phyloP scores from a whole-genome alignment of 768 basidiomycete species.

The Nidularia pulvinata region DNA sequence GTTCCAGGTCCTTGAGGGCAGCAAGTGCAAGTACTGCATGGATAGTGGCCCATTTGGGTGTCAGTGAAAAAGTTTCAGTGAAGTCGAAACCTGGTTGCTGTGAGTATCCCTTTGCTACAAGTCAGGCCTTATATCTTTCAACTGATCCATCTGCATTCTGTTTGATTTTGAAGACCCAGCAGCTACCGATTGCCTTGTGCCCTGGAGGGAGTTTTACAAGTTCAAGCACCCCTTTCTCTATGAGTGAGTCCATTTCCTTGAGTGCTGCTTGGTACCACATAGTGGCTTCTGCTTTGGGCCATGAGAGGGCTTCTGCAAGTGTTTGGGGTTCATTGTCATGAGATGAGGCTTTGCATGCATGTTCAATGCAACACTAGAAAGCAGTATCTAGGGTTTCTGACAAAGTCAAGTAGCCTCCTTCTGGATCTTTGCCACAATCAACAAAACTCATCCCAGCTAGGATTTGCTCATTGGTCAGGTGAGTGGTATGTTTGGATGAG shows the following conservation, averaged over 20 bases:
- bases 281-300: background rate
- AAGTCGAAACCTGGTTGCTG: background rate
- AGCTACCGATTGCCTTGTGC: background rate
- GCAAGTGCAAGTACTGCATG: constrained; percentile 25
- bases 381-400: background rate
- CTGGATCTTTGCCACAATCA: background rate
- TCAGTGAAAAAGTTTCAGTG: background rate
- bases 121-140: background rate
- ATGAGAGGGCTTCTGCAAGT: background rate
- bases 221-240: background rate
- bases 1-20: constrained; percentile 19
- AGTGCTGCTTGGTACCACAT: constrained; percentile 1
- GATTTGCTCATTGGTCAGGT: background rate
- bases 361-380: background rate
- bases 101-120: constrained; percentile 1
- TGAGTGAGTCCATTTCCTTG: background rate
- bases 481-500: background rate
- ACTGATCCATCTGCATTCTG: background rate
- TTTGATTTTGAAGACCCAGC: constrained; percentile 1
- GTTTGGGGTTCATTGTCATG: background rate
- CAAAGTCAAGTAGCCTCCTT: background rate
- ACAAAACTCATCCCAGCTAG: background rate
- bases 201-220: background rate
- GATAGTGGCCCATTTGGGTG: constrained; percentile 10
- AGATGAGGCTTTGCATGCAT: background rate